A percentile compares a stretch with the other conserved stretches of the same genome.
phyloP scores from a whole-genome alignment of 257 asterid species.

The Plantago elongata region DNA sequence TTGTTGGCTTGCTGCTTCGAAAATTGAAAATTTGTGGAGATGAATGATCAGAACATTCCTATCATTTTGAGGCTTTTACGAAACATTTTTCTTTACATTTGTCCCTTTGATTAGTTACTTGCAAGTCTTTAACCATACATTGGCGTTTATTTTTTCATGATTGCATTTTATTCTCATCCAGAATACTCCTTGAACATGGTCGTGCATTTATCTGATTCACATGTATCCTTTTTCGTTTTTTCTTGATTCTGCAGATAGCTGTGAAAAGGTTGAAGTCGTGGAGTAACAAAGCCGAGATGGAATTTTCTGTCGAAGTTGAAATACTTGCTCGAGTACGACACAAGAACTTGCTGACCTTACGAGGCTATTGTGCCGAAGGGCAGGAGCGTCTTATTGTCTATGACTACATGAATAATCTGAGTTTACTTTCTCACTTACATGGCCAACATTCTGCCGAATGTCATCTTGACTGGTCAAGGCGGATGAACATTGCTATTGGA shows the following conservation, averaged over 20 bases:
- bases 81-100: no score
- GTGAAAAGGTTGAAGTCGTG: slow-evolving; percentile 88
- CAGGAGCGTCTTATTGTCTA: slow-evolving; percentile 89
- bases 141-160: no score
- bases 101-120: no score
- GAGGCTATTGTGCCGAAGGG: slow-evolving; percentile 92
- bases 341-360: slow-evolving; percentile 68
- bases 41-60: background rate
- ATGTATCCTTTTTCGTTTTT: slow-evolving; percentile 2
- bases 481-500: slow-evolving; percentile 82
- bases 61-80: no score
- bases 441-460: slow-evolving; percentile 88
- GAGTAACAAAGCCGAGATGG: slow-evolving; percentile 87
- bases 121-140: no score
- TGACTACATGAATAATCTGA: slow-evolving; percentile 83
- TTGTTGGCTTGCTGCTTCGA: no score
- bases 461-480: slow-evolving; percentile 73
- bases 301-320: slow-evolving; percentile 87
- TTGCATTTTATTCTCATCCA: no score
- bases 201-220: slow-evolving; percentile 9
- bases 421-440: slow-evolving; percentile 84
- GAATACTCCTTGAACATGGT: background rate
- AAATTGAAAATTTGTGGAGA: background rate
- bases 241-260: slow-evolving; percentile 55
- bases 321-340: slow-evolving; percentile 83